Percentiles rank a stretch among this genome's conserved stretches.
These are phyloP conservation scores for Globisporangium nagaii DNA, from an alignment of 352 stramenopile genomes.

Conservation along the genomic window DNA sequence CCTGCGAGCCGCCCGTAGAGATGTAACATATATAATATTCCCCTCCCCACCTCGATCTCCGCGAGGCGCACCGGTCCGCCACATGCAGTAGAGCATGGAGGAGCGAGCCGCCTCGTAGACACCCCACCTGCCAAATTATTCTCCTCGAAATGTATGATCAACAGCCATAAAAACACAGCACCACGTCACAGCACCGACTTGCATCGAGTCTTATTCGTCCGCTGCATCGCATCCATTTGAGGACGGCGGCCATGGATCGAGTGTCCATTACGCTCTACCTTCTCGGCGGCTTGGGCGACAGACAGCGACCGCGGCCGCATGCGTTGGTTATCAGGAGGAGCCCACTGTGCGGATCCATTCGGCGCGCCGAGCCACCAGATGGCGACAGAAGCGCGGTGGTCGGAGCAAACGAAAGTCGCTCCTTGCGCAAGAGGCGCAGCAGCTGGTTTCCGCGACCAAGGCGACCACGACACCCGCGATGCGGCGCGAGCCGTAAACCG, in stretches of 20 bases:
- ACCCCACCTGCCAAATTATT: conserved; percentile 1
- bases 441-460: background rate
- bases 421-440: conserved; percentile 1
- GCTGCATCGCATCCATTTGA: too few species aligned
- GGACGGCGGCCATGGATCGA: too few species aligned
- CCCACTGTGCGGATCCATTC: background rate
- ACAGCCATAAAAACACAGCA: background rate
- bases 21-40: conserved; percentile 67
- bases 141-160: background rate
- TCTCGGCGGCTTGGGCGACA: too few species aligned
- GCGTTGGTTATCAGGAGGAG: background rate
- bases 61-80: background rate
- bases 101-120: background rate
- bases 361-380: background rate
- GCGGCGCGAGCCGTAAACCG: background rate
- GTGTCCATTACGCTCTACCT: too few species aligned
- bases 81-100: background rate
- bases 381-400: background rate
- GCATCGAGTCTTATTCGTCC: too few species aligned
- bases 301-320: too few species aligned
- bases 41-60: too few species aligned
- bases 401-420: background rate
- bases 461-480: background rate
- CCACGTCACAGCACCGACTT: too few species aligned
- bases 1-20: background rate